Conservation (phyloP, 2,329 filamentous ascomycete genomes). For the Aspergillus felis region DNA sequence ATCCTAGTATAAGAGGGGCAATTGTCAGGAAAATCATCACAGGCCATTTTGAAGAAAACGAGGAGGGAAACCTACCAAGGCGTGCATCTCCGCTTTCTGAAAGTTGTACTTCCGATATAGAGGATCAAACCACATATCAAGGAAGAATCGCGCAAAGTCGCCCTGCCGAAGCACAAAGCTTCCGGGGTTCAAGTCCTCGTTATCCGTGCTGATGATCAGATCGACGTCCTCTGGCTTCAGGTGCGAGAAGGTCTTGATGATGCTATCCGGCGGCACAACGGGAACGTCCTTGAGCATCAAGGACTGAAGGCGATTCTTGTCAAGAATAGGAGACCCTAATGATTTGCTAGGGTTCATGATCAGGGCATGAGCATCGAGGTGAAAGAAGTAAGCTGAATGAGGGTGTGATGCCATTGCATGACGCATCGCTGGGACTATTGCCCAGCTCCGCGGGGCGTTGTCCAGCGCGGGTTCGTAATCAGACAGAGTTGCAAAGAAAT, state of each 20-base stretch:
- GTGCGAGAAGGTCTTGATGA: constrained; percentile 89
- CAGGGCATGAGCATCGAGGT: constrained; percentile 75
- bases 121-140: constrained; percentile 95
- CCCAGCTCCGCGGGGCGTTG: constrained; percentile 45
- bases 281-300: constrained; percentile 81
- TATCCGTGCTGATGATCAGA: constrained; percentile 79
- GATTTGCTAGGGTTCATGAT: constrained; percentile 78
- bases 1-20: constrained; percentile 51
- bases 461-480: constrained; percentile 59
- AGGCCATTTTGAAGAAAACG: background rate
- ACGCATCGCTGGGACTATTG: constrained; percentile 77
- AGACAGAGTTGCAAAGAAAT: constrained; percentile 72
- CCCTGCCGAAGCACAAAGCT: constrained; percentile 80
- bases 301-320: constrained; percentile 62
- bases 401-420: constrained; percentile 82
- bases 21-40: constrained; percentile 23
- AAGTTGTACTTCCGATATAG: constrained; percentile 94
- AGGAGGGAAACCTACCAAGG: constrained; percentile 60
- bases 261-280: constrained; percentile 90
- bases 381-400: constrained; percentile 78
- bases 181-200: constrained; percentile 68
- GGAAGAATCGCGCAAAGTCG: constrained; percentile 86
- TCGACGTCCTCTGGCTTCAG: constrained; percentile 75
- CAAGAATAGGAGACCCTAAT: constrained; percentile 68
- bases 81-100: constrained; percentile 88